phyloP scores from a whole-genome alignment of 768 basidiomycete species.

The Kwoniella mangroviensis region DNA sequence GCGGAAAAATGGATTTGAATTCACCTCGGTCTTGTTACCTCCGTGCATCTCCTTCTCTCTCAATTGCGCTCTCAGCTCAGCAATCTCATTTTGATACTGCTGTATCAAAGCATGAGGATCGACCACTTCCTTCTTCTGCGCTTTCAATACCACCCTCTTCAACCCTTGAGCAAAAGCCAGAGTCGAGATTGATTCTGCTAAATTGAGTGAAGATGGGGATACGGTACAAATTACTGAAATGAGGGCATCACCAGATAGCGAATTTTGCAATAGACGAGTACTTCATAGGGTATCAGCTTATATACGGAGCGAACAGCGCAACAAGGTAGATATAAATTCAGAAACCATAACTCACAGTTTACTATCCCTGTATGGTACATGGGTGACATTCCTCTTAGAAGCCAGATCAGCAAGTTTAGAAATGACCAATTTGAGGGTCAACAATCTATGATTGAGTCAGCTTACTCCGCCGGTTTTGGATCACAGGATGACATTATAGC shows the following conservation, averaged over 20 bases:
- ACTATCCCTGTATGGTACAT: conserved; percentile 92
- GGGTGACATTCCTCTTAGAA: conserved; percentile 66
- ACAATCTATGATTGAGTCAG: conserved; percentile 63
- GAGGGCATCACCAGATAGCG: conserved; percentile 89
- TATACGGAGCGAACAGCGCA: neutral
- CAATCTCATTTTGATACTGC: conserved; percentile 92
- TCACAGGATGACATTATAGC: neutral
- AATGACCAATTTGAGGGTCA: conserved; percentile 92
- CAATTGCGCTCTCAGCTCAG: conserved; percentile 72
- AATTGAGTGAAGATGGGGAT: conserved; percentile 78
- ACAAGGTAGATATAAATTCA: no score
- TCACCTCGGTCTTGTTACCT: conserved; percentile 22
- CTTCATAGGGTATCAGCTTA: conserved; percentile 25
- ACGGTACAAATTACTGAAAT: conserved; percentile 96
- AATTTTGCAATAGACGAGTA: conserved; percentile 91
- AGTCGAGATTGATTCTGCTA: conserved; percentile 84
- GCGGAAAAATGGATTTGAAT: no score
- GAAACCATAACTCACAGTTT: conserved; percentile 64
- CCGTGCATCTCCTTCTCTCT: conserved; percentile 59
- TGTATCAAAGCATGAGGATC: conserved; percentile 93
- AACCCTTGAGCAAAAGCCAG: conserved; percentile 88
- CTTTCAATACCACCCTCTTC: conserved; percentile 84
- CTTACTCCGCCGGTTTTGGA: neutral
- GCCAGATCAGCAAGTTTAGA: conserved; percentile 83
- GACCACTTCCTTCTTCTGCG: conserved; percentile 90